Conservation (phyloP, 495 filamentous ascomycete species). For the Podospora pseudocomata region DNA sequence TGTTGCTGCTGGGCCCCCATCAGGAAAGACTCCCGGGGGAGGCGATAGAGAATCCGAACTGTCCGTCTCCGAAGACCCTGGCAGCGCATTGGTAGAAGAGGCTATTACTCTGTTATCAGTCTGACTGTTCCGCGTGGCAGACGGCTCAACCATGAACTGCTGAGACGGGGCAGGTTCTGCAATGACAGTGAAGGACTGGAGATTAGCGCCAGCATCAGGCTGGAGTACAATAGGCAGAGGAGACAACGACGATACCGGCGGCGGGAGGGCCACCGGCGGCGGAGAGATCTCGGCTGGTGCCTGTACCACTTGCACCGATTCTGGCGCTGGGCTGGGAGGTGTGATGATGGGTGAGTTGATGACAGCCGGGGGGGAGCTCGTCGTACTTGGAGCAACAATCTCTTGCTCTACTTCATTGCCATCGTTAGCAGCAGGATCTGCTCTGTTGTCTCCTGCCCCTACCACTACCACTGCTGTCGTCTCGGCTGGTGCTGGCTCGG, state of each 20-base stretch:
- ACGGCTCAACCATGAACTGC: constrained; percentile 16
- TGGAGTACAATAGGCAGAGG: constrained; percentile 18
- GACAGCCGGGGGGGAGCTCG: constrained; percentile 29
- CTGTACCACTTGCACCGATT: constrained; percentile 20
- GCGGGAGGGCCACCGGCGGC: constrained; percentile 4
- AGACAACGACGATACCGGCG: constrained; percentile 7
- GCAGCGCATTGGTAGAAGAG: constrained; percentile 20
- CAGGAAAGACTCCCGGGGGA: constrained; percentile 19
- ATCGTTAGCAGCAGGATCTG: constrained; percentile 16
- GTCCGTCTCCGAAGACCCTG: constrained; percentile 14
- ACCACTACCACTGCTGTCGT: constrained; percentile 21
- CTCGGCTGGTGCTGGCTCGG: constrained; percentile 17
- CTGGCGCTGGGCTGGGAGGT: constrained; percentile 7
- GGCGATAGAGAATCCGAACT: constrained; percentile 15
- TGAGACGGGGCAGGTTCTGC: constrained; percentile 20
- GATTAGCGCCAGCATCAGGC: constrained; percentile 19
- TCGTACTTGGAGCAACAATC: constrained; percentile 31
- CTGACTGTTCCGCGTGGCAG: constrained; percentile 31
- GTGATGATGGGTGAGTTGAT: constrained; percentile 20
- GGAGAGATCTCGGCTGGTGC: constrained; percentile 11
- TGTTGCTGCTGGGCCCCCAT: constrained; percentile 13
- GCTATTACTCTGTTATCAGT: constrained; percentile 35
- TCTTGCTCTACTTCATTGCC: constrained; percentile 7
- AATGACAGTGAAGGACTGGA: constrained; percentile 27
- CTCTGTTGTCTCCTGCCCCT: constrained; percentile 13